phyloP scores from a whole-genome alignment of 768 basidiomycete species.

The Pholiota molesta region DNA sequence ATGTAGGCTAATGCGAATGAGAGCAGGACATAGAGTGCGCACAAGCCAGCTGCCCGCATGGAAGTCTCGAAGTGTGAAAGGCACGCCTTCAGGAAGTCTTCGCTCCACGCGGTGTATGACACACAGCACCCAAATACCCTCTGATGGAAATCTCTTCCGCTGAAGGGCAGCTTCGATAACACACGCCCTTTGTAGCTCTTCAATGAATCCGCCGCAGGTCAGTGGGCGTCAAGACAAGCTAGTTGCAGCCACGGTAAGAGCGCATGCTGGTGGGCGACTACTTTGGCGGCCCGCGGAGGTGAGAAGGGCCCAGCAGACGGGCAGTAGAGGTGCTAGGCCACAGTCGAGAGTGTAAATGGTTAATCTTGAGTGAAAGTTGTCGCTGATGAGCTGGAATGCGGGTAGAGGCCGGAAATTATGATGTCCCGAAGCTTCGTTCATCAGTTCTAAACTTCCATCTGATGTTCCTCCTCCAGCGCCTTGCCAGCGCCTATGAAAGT shows the following conservation, averaged over 20 bases:
- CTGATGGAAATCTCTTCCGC: neutral
- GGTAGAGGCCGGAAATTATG: neutral
- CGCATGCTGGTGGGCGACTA: neutral
- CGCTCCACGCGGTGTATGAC: neutral
- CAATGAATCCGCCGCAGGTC: neutral
- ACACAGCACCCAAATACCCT: conserved; percentile 1
- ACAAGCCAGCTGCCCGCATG: neutral
- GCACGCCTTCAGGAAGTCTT: neutral
- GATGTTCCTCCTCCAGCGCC: neutral
- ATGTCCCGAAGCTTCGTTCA: neutral
- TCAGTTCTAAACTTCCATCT: neutral
- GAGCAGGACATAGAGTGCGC: neutral
- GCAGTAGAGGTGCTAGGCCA: neutral
- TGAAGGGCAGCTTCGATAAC: neutral
- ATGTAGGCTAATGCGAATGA: neutral
- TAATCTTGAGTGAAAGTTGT: neutral
- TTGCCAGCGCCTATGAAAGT: neutral
- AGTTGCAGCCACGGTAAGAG: neutral
- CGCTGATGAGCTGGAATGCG: neutral
- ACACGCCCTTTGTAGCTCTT: neutral
- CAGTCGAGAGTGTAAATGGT: neutral
- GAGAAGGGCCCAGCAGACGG: neutral
- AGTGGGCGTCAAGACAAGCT: neutral
- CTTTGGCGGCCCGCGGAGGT: neutral
- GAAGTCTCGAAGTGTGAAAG: neutral